Evolutionary conservation across 345 rosid species (phyloP).

Genomic region (Chamaenerion angustifolium): DNA sequence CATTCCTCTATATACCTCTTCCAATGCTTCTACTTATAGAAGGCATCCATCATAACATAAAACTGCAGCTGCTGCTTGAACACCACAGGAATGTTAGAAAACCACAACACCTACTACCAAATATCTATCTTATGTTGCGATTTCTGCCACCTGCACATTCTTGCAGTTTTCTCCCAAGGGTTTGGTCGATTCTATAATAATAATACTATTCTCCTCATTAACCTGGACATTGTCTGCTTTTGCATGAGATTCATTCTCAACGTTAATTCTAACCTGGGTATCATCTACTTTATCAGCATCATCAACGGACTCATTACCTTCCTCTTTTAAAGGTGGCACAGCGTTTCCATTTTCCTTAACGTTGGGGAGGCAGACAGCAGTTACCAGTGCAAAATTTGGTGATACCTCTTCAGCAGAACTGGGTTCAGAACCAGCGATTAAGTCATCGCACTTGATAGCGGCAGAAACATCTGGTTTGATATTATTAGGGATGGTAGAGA

Average conservation of each 20-base stretch:
- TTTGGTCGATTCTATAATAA: constrained; percentile 10
- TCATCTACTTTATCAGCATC: constrained; percentile 12
- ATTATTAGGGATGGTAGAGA: constrained; percentile 27
- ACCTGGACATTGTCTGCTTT: constrained; percentile 14
- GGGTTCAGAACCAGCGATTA: too few species aligned
- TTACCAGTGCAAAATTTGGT: constrained; percentile 14
- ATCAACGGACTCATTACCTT: constrained; percentile 20
- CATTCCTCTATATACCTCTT: too few species aligned
- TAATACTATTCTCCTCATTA: constrained; percentile 22
- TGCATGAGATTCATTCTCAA: too few species aligned
- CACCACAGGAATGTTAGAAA: too few species aligned
- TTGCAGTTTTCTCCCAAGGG: constrained; percentile 24
- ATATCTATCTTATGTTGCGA: constrained; percentile 10
- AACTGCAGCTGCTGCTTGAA: too few species aligned
- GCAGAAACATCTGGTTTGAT: constrained; percentile 15
- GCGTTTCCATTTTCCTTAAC: constrained; percentile 18
- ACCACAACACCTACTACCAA: too few species aligned
- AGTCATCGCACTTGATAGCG: too few species aligned
- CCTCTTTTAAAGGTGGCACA: constrained; percentile 18
- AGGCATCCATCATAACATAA: too few species aligned
- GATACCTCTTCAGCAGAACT: constrained; percentile 17
- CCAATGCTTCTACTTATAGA: not conserved
- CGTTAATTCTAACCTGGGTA: not conserved
- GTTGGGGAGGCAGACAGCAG: constrained; percentile 16
- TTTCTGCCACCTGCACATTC: constrained; percentile 23